These are phyloP conservation scores for Scutellaria galericulata DNA, from an alignment of 257 asterid genomes.

Conservation along the genomic window DNA sequence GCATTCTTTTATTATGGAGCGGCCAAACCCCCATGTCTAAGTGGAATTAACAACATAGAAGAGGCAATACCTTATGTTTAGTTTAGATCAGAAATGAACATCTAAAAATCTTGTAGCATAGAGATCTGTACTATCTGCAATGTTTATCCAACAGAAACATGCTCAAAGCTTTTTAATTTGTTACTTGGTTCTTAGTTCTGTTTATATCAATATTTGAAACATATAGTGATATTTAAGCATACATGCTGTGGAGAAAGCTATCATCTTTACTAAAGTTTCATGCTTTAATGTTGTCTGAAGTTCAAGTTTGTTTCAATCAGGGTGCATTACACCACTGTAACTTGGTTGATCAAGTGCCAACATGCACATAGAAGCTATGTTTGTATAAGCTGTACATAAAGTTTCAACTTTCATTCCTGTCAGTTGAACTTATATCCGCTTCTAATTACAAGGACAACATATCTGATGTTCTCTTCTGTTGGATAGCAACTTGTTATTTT, in stretches of 20 bases:
- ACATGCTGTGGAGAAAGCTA: background rate
- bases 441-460: background rate
- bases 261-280: background rate
- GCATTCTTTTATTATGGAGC: conserved; percentile 92
- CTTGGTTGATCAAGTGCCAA: background rate
- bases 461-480: background rate
- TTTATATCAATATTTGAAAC: background rate
- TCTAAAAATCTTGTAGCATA: background rate
- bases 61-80: conserved; percentile 64
- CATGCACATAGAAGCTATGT: background rate
- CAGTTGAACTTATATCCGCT: background rate
- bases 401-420: background rate
- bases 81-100: conserved; percentile 34
- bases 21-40: conserved; percentile 81
- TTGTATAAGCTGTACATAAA: background rate
- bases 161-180: background rate
- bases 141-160: background rate
- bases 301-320: background rate
- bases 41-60: conserved; percentile 43
- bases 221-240: background rate
- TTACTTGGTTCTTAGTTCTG: background rate
- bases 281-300: background rate
- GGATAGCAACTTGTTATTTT: background rate
- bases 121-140: background rate
- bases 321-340: background rate